Evolutionary conservation across 495 filamentous ascomycete genomes (phyloP).

Genomic region (Aspergillus diversus): DNA sequence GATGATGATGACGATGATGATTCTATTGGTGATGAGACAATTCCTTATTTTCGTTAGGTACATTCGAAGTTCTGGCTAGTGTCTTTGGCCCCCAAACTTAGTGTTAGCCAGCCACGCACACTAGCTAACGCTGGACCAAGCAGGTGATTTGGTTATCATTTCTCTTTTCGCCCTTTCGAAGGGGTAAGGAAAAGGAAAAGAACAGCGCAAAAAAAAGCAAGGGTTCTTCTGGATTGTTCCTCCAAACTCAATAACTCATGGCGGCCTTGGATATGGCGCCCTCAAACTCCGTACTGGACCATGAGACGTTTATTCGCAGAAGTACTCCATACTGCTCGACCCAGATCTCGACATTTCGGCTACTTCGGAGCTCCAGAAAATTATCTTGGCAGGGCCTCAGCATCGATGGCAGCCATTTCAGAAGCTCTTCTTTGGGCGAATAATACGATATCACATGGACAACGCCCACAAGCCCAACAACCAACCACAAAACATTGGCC

Average conservation of each 20-base stretch:
- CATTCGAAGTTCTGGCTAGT: slow-evolving; percentile 14
- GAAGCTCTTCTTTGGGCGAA: slow-evolving; percentile 6
- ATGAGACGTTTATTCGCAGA: not conserved
- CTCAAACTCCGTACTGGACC: not conserved
- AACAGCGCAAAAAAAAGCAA: not conserved
- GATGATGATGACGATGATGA: slow-evolving; percentile 1
- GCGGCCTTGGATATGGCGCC: not conserved
- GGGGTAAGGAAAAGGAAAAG: slow-evolving; percentile 1
- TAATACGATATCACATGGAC: slow-evolving; percentile 24
- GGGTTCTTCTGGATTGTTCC: slow-evolving; percentile 24
- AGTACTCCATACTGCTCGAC: not conserved
- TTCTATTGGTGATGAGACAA: slow-evolving; percentile 5
- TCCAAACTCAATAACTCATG: slow-evolving; percentile 8
- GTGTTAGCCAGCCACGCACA: slow-evolving; percentile 20
- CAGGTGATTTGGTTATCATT: slow-evolving; percentile 18
- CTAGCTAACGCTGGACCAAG: slow-evolving; percentile 19
- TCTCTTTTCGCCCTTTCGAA: slow-evolving; percentile 6
- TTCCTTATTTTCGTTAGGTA: slow-evolving; percentile 11
- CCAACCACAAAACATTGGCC: slow-evolving; percentile 21
- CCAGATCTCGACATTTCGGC: slow-evolving; percentile 3
- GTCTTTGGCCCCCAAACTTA: slow-evolving; percentile 22
- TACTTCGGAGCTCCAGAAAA: not conserved
- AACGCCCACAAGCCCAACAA: slow-evolving; percentile 13
- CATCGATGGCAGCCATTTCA: not conserved
- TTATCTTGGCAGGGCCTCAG: slow-evolving; percentile 3